Percentiles rank a stretch among this genome's conserved stretches.
phyloP scores from a whole-genome alignment of 2,329 filamentous ascomycete species.

The Epichloe uncinata region DNA sequence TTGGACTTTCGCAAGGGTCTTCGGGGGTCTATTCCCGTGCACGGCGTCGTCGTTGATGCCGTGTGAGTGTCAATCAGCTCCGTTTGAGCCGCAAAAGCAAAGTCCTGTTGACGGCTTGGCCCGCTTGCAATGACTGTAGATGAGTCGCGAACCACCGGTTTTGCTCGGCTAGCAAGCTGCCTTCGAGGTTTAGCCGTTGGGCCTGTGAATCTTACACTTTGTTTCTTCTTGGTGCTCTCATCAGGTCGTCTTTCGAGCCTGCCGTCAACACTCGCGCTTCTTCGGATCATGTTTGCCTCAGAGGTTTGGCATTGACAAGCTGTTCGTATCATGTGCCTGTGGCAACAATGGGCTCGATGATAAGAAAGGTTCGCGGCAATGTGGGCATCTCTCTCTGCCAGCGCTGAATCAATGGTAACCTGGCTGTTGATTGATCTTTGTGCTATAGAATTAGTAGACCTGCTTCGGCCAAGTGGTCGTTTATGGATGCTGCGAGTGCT shows the following conservation, averaged over 20 bases:
- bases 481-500: constrained; percentile 29
- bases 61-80: not conserved
- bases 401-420: constrained; percentile 34
- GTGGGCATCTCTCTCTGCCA: constrained; percentile 45
- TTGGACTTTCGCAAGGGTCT: constrained; percentile 39
- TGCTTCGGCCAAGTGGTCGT: constrained; percentile 34
- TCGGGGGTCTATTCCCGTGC: constrained; percentile 29
- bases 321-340: not conserved
- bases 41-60: not conserved
- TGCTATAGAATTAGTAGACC: constrained; percentile 35
- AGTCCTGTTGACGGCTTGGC: not conserved
- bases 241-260: constrained; percentile 7
- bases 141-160: constrained; percentile 2
- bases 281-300: constrained; percentile 9
- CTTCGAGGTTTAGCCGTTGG: constrained; percentile 17
- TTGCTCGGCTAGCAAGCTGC: constrained; percentile 17
- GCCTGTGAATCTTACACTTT: constrained; percentile 43
- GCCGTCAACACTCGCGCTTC: constrained; percentile 12
- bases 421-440: constrained; percentile 27
- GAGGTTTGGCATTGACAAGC: constrained; percentile 11
- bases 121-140: not conserved
- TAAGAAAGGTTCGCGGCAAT: constrained; percentile 50
- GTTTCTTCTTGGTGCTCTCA: constrained; percentile 18
- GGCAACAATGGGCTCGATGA: constrained; percentile 34
- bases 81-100: not conserved